Base-by-base conservation (phyloP, 768 basidiomycete genomes). In the Leccinum disarticulatum region DNA sequence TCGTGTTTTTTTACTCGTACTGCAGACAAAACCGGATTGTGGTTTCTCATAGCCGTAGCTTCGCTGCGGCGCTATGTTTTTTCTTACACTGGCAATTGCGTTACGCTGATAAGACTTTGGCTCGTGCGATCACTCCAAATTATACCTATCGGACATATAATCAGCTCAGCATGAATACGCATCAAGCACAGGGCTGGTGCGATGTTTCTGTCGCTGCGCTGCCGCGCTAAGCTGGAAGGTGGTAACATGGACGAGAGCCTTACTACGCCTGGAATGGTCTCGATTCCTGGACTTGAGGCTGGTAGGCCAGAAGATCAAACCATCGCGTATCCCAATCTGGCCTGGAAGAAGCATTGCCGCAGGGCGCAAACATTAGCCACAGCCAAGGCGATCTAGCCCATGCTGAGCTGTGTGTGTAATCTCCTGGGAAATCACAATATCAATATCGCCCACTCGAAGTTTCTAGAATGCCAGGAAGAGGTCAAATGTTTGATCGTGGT, bases 1-100 rank as follows among this genome's bases (percentile, higher is more conserved):
- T 56, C 41, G 57, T 67, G 47, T 56, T 57, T 64, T 15, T 60
- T 64, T 57, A 56, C 47, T 58, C 48, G 48, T 49, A 15, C 51
- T 62, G 58, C 62, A 54, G 60, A 47, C 50, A 60, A 66, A 25
- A 38, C 14, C n/a, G 28, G 25, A n/a, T 43, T 19, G 22, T 22
- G n/a, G 19, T 43, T 46, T 46, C 43, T 46, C n/a, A 19, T 4
- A 13, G 19, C 19, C 43, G 43, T 19, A n/a, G 9, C 41, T 43
- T 13, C 47, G 33, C 28, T 30, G 48, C 43, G 33, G 57, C 41
- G 47, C 56, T 28, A 10, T 56, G 19, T 14, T 33, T 15, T 19
- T 30, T n/a, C 54, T 30, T 30, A 30, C 28, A 14, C 19, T 38
- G 27, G 36, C 27, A 56, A 38, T 19, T 27, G 30, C 41, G 35